Conservation (phyloP, 1,284 basidiomycete species). For the Schizophyllum amplum region DNA sequence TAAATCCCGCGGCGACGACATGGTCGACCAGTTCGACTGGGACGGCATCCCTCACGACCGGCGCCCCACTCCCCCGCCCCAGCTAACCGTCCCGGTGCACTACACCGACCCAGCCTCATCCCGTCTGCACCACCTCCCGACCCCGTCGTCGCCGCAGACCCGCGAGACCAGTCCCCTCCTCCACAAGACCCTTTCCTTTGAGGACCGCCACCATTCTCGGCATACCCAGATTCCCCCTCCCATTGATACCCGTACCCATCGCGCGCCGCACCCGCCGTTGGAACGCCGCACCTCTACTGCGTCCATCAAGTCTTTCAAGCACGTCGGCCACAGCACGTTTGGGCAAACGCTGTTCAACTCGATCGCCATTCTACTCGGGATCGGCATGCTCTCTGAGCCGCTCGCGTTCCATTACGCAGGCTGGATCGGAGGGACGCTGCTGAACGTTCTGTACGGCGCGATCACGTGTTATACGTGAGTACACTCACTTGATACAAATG, state of each 20-base stretch:
- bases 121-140: neutral
- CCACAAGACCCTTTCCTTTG: neutral
- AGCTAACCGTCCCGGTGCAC: neutral
- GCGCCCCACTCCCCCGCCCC: neutral
- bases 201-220: neutral
- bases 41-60: slow-evolving; percentile 31
- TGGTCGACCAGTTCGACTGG: slow-evolving; percentile 33
- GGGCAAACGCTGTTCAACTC: slow-evolving; percentile 92
- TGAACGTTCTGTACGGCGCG: slow-evolving; percentile 73
- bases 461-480: slow-evolving; percentile 85
- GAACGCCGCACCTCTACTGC: neutral
- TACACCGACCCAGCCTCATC: neutral
- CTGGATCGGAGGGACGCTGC: slow-evolving; percentile 69
- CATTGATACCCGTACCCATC: neutral
- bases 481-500: neutral
- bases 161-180: neutral
- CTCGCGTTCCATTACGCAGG: slow-evolving; percentile 84
- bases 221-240: neutral
- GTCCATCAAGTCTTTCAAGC: slow-evolving; percentile 17
- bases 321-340: slow-evolving; percentile 62
- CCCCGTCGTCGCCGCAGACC: neutral
- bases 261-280: neutral
- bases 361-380: slow-evolving; percentile 79
- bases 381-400: slow-evolving; percentile 87
- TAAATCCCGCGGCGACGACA: slow-evolving; percentile 15